Evolutionary conservation across 352 stramenopile species (phyloP), one percentile per base, ranked within the genome.

Genomic region (Saprolegnia diclina): DNA sequence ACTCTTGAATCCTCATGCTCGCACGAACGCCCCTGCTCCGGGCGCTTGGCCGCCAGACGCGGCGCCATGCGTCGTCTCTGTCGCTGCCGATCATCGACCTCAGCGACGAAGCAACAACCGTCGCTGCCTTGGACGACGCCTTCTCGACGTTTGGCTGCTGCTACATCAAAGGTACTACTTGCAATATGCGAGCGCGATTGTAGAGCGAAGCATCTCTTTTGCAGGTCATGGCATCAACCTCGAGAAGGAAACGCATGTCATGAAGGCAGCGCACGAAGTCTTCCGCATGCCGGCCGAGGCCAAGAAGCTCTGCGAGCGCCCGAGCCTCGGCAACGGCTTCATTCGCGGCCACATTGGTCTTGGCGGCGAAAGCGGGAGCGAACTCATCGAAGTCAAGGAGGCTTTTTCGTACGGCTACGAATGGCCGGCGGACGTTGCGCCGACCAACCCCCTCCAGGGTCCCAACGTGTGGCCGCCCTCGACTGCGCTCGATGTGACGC

Each of bases 371-470:
- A 91, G 85, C 71, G 82, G 85, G 56, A 90, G 81, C 68, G 82
- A 90, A 50, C 79, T 80, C 44, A 83, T 92, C 29, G 82, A 92
- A 61, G 85, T 92, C 37, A 92, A 92, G 62, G 85, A 92, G 64
- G 83, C 80, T 3, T 92, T 92, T 40, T 92, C 85, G 11, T 92
- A 90, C 72, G 85, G 85, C 35, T 91, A 83, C 72, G 85, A 92
- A 57, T 92, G 85, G 85, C 74, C 73, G 0, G 32, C 70, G 10
- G 26, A 44, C 5, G 71, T 32, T n/a, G 57, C 48, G 21, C 32
- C 64, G 18, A 84, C 53, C 6, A 92, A 92, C 50, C 79, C 82
- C 1, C 71, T 92, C 32, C 85, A 92, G 59, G 82, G 85, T 35
- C 55, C 37, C 16, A 92, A 92, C 59, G 82, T 91, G 55, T 93